Evolutionary conservation across 305 asterid genomes (phyloP).

Genomic region (Fraxinus sp.): DNA sequence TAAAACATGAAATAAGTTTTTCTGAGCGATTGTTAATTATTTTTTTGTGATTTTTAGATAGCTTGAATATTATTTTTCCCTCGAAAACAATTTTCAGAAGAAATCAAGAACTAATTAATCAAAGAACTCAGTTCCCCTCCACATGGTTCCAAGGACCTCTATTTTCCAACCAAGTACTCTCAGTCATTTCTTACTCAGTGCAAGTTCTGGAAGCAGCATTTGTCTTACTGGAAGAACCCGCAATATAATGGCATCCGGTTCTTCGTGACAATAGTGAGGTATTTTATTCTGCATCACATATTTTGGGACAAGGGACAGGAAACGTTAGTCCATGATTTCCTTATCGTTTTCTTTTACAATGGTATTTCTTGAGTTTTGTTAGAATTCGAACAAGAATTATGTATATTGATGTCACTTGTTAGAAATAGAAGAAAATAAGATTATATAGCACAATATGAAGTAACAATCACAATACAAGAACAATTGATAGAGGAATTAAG

Average conservation of each 20-base stretch:
- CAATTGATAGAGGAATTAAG: no score
- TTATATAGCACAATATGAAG: no score
- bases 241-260: conserved; percentile 42
- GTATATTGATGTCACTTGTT: no score
- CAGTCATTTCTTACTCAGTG: conserved; percentile 44
- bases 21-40: not conserved
- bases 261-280: conserved; percentile 36
- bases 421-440: no score
- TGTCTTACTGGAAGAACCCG: conserved; percentile 53
- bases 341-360: not conserved
- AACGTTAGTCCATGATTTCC: not conserved
- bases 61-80: not conserved
- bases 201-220: conserved; percentile 49
- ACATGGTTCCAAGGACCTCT: conserved; percentile 40
- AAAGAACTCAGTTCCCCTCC: conserved; percentile 41
- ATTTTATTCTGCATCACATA: conserved; percentile 35
- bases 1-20: not conserved
- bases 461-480: no score
- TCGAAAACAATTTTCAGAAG: not conserved
- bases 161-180: conserved; percentile 39
- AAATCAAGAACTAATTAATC: conserved; percentile 35
- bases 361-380: not conserved
- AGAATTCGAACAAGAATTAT: not conserved
- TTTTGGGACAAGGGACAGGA: conserved; percentile 49
- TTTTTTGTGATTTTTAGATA: not conserved